Evolutionary conservation across 768 basidiomycete genomes (phyloP).

Genomic region (Candolleomyces aberdarensis): DNA sequence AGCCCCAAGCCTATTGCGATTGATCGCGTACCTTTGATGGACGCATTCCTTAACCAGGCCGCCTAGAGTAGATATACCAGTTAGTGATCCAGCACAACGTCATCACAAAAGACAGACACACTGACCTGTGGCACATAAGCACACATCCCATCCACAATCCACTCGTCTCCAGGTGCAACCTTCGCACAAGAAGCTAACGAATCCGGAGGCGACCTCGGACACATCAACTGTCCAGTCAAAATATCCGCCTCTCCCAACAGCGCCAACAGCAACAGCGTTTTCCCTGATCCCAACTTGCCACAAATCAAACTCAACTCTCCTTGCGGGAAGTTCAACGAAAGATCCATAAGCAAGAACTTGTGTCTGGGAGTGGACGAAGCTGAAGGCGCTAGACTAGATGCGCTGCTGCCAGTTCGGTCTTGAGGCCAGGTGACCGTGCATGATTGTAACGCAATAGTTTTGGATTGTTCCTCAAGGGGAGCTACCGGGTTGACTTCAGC

Average conservation of each 20-base stretch:
- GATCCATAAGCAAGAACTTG: conserved; percentile 79
- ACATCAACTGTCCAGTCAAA: conserved; percentile 76
- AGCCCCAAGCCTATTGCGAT: neutral
- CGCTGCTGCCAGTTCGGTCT: conserved; percentile 51
- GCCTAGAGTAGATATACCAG: conserved; percentile 30
- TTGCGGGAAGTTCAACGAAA: conserved; percentile 72
- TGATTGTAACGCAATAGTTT: conserved; percentile 69
- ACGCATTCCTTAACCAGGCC: conserved; percentile 65
- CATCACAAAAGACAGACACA: neutral
- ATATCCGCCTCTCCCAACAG: conserved; percentile 89
- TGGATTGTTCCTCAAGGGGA: conserved; percentile 51
- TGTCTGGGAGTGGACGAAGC: conserved; percentile 67
- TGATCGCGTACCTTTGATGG: conserved; percentile 43
- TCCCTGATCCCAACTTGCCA: conserved; percentile 90
- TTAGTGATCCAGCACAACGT: neutral
- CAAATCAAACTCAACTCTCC: conserved; percentile 82
- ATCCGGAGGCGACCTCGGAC: conserved; percentile 84
- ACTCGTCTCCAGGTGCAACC: conserved; percentile 49
- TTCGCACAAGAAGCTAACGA: conserved; percentile 59
- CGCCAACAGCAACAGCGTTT: conserved; percentile 76
- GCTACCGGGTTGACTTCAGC: conserved; percentile 68
- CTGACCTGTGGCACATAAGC: conserved; percentile 73
- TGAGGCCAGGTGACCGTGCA: conserved; percentile 92
- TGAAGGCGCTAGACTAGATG: conserved; percentile 46
- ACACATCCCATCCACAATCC: conserved; percentile 75